These are phyloP conservation scores for Pseudocercospora macadamiae DNA, from an alignment of 2,329 filamentous ascomycete genomes.

Conservation along the genomic window DNA sequence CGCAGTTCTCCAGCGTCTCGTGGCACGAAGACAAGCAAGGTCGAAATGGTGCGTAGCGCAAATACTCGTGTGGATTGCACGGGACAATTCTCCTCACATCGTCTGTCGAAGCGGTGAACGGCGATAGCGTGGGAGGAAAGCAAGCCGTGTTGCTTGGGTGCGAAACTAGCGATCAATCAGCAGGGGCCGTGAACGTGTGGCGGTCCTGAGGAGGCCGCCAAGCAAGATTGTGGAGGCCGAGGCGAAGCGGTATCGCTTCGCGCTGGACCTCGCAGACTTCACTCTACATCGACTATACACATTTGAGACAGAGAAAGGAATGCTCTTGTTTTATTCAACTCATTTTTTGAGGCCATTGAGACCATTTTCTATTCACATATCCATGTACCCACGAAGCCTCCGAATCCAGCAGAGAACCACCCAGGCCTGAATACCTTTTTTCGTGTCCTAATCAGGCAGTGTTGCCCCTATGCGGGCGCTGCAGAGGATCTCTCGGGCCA, in stretches of 20 bases:
- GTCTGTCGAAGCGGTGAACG: slow-evolving; percentile 4
- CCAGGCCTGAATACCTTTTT: not conserved
- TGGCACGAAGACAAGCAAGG: slow-evolving; percentile 4
- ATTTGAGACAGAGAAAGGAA: not conserved
- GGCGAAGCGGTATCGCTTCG: too few species aligned
- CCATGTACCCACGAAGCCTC: not conserved
- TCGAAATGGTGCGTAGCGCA: slow-evolving; percentile 3
- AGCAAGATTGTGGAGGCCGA: too few species aligned
- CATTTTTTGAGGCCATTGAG: not conserved
- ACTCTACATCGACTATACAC: not conserved
- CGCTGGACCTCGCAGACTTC: not conserved
- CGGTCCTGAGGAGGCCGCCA: not conserved
- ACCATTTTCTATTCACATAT: not conserved
- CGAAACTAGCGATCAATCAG: not conserved
- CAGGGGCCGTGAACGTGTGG: not conserved
- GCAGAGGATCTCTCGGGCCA: not conserved
- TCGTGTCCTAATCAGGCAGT: not conserved
- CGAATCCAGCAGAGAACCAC: slow-evolving; percentile 4
- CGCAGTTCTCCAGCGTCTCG: not conserved
- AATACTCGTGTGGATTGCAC: not conserved
- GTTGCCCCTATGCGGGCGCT: not conserved
- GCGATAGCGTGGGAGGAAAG: not conserved
- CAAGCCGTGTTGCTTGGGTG: not conserved
- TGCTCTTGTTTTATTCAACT: not conserved
- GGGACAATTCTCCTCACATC: not conserved